A percentile compares a stretch with the other conserved stretches of the same genome.
Conservation (phyloP, 441 rosid genomes). For the Aquilaria agallochum region DNA sequence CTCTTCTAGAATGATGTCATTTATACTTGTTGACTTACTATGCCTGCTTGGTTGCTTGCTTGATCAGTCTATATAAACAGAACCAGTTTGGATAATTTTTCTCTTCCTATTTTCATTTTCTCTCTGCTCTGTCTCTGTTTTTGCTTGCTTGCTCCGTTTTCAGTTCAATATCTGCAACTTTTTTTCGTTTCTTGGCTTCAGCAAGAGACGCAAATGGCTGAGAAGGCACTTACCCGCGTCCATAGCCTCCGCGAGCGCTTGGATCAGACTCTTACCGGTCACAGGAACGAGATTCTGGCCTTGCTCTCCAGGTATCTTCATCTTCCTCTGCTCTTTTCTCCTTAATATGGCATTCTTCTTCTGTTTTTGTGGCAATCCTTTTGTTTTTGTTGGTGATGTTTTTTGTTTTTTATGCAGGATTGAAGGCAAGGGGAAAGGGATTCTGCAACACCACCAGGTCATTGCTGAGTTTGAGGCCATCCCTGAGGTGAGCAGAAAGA, state of each 20-base stretch:
- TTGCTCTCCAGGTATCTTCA: slow-evolving; percentile 67
- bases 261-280: slow-evolving; percentile 66
- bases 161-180: slow-evolving; percentile 3
- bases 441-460: slow-evolving; percentile 67
- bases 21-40: slow-evolving; percentile 17
- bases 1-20: slow-evolving; percentile 17
- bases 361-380: neutral
- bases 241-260: slow-evolving; percentile 95
- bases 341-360: neutral
- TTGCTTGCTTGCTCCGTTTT: neutral
- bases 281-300: slow-evolving; percentile 85
- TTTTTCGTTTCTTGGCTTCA: slow-evolving; percentile 2
- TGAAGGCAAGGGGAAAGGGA: slow-evolving; percentile 77
- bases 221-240: slow-evolving; percentile 64
- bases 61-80: slow-evolving; percentile 3
- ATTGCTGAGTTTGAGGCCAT: slow-evolving; percentile 67
- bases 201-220: slow-evolving; percentile 33
- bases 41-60: slow-evolving; percentile 6
- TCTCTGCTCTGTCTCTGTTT: slow-evolving; percentile 11
- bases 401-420: slow-evolving; percentile 29
- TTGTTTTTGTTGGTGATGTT: neutral
- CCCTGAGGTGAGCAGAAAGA: slow-evolving; percentile 48
- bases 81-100: slow-evolving; percentile 2
- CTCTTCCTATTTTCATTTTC: slow-evolving; percentile 1
- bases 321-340: neutral